Evolutionary conservation across 768 basidiomycete genomes (phyloP), one percentile per base, ranked within the genome.

Genomic region (Cystofilobasidium capitatum): DNA sequence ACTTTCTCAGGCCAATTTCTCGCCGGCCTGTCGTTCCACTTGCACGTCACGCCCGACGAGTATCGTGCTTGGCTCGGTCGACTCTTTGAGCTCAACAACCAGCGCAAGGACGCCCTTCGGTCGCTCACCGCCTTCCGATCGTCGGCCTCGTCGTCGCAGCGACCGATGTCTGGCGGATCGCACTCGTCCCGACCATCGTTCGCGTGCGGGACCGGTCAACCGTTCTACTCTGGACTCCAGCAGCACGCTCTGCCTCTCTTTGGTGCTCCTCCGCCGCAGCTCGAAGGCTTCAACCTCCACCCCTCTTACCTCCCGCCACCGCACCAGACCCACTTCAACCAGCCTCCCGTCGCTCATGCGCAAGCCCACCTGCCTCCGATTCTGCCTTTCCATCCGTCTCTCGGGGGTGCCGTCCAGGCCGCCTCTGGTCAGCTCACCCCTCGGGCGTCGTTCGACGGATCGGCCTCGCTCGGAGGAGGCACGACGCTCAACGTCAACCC

Each of bases 371-470:
- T 16, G 49, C 49, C 49, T 9, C 49, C 49, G 16, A 51, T 47
- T 16, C 12, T n/a, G 5, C 5, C 45, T 16, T 6, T 24, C 20
- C 22, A 10, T 7, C 17, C 9, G 22, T 5, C 22, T 6, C 45
- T n/a, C 10, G 51, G 51, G 29, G 51, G 3, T 4, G 31, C 6
- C 13, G 13, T 14, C 20, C 51, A 26, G 29, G 13, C 29, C 51
- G 31, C 13, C 51, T 31, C 51, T 14, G 51, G 51, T 5, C 51
- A 55, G 31, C 14, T 55, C 17, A 55, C 51, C 14, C 51, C 51
- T 26, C 51, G 51, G 10, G 51, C 51, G 51, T 55, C 51, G 51
- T 55, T 55, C 31, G 51, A 55, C 31, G 51, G 51, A 26, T 55
- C 51, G 8, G 51, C 9, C 31, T 55, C 51, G 51, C 13, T 55